Evolutionary conservation across 768 basidiomycete genomes (phyloP), one percentile per base, ranked within the genome.

Genomic region (Rhizopogon rudus): DNA sequence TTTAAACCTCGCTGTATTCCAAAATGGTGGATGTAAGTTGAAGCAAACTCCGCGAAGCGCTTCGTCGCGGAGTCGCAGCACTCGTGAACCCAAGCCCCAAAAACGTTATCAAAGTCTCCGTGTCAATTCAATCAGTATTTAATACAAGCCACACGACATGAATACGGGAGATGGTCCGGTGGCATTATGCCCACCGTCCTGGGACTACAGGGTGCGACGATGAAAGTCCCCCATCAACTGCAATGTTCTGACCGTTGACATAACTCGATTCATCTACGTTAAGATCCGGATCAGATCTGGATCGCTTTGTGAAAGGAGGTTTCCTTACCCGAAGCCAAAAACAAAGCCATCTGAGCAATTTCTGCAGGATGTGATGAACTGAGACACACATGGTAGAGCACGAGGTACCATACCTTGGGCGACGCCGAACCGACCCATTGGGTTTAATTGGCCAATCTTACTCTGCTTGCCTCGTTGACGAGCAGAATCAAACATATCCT

Each of bases 161-260:
- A 31, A 25, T n/a, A 28, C 5, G 28, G 17, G 31, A 40, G 20
- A 22, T 33, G 8, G 50, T 39, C 51, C 17, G 22, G 33, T 35
- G 14, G 61, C n/a, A 50, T 73, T 61, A 90, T n/a, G 75, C 77
- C 80, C 81, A 81, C 65, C 83, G 80, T 1, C 91, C 91, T 4
- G 90, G 88, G 6, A 88, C 72, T 7, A 92, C 85, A 5, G 92
- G 93, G 62, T 84, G 81, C 0, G 91, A 91, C 25, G 86, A 75
- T 10, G 88, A 86, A 56, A 96, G 69, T 1, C 92, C 94, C 6
- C 94, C 95, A 61, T 96, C 94, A 31, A 93, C 87, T 0, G 87
- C 86, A 31, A 92, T 78, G 62, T 85, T 87, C 64, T 94, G 90
- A 14, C 91, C 95, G 65, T 95, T 97, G 54, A 98, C 83, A 69